phyloP scores from a whole-genome alignment of 257 asterid genomes.

The Nicotiana noctiflora region DNA sequence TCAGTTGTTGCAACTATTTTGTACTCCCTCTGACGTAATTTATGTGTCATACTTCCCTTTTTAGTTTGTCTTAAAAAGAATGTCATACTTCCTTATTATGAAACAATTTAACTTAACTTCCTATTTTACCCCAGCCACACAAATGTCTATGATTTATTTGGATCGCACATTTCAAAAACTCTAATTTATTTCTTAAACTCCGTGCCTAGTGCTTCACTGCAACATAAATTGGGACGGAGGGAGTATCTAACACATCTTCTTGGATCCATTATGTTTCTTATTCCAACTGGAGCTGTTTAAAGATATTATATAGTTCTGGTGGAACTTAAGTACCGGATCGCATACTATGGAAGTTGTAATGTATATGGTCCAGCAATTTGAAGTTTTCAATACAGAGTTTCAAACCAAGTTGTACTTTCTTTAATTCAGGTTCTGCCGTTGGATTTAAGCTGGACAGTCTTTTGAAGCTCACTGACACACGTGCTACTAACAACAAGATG shows the following conservation, averaged over 20 bases:
- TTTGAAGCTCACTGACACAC: slow-evolving; percentile 91
- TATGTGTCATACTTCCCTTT: too few species aligned
- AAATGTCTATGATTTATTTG: too few species aligned
- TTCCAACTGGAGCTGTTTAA: not conserved
- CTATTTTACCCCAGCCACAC: too few species aligned
- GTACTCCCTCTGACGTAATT: not conserved
- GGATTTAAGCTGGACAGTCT: slow-evolving; percentile 99
- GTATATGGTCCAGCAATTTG: not conserved
- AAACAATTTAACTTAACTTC: too few species aligned
- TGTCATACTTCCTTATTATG: too few species aligned
- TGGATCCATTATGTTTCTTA: not conserved
- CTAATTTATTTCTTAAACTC: too few species aligned
- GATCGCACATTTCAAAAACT: too few species aligned
- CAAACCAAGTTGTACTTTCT: not conserved
- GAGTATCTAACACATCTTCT: not conserved
- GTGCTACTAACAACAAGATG: slow-evolving; percentile 88
- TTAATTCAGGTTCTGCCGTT: slow-evolving; percentile 70
- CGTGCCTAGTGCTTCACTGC: too few species aligned
- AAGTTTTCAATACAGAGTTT: not conserved
- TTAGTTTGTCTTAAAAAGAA: too few species aligned
- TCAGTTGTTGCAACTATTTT: not conserved
- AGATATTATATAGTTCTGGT: not conserved
- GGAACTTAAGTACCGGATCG: not conserved
- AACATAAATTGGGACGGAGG: too few species aligned
- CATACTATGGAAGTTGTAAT: not conserved